Evolutionary conservation across 805 yeast genomes (phyloP).

Genomic region (Saccharomycopsis oosterbeekiorum): DNA sequence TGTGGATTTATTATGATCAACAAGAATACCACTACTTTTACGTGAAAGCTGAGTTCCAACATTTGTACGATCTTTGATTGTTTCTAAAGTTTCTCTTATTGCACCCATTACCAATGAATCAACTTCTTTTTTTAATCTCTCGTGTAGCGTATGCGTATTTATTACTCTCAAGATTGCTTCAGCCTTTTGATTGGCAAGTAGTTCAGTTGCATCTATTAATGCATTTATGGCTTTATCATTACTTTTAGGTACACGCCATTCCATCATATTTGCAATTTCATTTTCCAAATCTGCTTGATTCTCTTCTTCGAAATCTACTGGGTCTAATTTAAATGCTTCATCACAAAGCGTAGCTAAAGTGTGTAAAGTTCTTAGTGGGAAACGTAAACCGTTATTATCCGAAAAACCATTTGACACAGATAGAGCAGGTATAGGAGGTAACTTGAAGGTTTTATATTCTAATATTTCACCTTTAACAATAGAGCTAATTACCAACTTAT

Average conservation of each 20-base stretch:
- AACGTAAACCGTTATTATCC: constrained; percentile 27
- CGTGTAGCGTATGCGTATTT: constrained; percentile 64
- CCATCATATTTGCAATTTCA: constrained; percentile 13
- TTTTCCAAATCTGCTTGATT: constrained; percentile 7
- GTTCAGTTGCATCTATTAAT: constrained; percentile 59
- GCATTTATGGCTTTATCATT: constrained; percentile 56
- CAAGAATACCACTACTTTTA: background rate
- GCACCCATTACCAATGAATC: constrained; percentile 55
- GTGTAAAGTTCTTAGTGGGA: constrained; percentile 54
- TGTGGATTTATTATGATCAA: background rate
- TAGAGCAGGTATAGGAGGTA: constrained; percentile 26
- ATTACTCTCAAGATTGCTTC: constrained; percentile 62
- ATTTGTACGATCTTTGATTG: constrained; percentile 5
- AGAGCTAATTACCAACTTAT: constrained; percentile 38
- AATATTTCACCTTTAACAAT: constrained; percentile 25
- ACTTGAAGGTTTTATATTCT: constrained; percentile 51
- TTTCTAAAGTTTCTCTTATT: constrained; percentile 49
- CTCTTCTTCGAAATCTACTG: constrained; percentile 43
- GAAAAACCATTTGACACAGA: background rate
- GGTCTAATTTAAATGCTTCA: constrained; percentile 62
- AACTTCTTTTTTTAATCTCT: constrained; percentile 69
- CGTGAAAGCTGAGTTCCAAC: background rate
- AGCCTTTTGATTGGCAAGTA: constrained; percentile 50
- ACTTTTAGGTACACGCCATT: constrained; percentile 38
- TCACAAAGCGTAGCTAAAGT: constrained; percentile 58